Evolutionary conservation across 2,329 filamentous ascomycete genomes (phyloP).

Genomic region (Didymella pomorum): DNA sequence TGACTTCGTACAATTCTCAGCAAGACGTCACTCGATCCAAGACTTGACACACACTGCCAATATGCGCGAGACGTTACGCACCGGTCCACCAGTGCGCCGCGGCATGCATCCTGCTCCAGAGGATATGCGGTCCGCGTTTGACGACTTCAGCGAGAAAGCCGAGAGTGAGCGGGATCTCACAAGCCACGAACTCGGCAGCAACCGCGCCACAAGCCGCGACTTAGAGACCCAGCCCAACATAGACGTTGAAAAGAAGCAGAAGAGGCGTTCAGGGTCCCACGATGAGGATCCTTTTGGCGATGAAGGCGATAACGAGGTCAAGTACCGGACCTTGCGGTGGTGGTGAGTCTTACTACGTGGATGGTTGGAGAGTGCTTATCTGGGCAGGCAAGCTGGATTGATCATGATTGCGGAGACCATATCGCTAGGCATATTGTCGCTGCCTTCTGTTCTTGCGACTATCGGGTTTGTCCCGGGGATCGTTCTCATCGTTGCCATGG

Average conservation of each 20-base stretch:
- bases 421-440: slow-evolving; percentile 61
- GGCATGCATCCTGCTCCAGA: slow-evolving; percentile 14
- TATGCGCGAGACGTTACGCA: slow-evolving; percentile 19
- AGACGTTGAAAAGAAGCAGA: slow-evolving; percentile 4
- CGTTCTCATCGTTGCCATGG: slow-evolving; percentile 62
- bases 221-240: neutral
- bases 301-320: slow-evolving; percentile 51
- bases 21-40: no score
- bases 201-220: slow-evolving; percentile 7
- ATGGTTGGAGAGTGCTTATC: neutral
- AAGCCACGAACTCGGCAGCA: neutral
- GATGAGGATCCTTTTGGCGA: slow-evolving; percentile 35
- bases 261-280: neutral
- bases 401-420: slow-evolving; percentile 66
- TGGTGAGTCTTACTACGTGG: slow-evolving; percentile 34
- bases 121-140: slow-evolving; percentile 3
- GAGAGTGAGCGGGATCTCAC: slow-evolving; percentile 10
- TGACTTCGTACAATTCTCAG: no score
- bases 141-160: slow-evolving; percentile 6
- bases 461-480: slow-evolving; percentile 63
- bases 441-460: slow-evolving; percentile 60
- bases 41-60: neutral
- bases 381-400: slow-evolving; percentile 10
- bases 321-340: slow-evolving; percentile 61
- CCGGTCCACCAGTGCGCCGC: slow-evolving; percentile 7